Base-by-base conservation (phyloP, 768 basidiomycete species). In the Panellus pusillus region DNA sequence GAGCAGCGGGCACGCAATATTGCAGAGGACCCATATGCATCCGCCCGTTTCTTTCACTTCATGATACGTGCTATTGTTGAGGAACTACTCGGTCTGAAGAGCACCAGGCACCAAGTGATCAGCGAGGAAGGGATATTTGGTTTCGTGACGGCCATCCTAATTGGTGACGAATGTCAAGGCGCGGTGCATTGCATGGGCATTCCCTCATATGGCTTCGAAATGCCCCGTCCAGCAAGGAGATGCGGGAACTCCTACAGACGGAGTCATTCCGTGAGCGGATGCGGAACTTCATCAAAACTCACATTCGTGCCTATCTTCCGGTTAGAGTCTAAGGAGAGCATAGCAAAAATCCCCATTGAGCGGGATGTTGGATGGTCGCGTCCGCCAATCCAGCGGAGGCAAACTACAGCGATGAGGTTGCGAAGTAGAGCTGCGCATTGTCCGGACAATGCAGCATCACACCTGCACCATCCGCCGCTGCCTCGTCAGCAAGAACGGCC, bases 1-100 rank as follows among this genome's bases (percentile, higher is more conserved):
- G 39, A 55, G 0, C 12, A 58, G 29, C 61, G 72, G 0, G 65
- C 67, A 0, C n/a, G 45, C 3, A 75, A 69, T 40, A 68, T 75
- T 18, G 70, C 73, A 1, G n/a, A 24, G 0, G 71, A 77, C 50
- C 73, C 74, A 1, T 75, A 64, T 47, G 73, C 71, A 0, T 65
- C 73, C 0, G 68, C 74, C 0, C 66, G 67, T 47, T 77, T 71
- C 50, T 78, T 75, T 57, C 67, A 74, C 41, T 69, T 70, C 50
- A 62, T 71, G 18, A 67, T 76, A 15, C 42, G 47, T 0, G 58
- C 64, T 0, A 60, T 77, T 9, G 52, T 79, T 0, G 47, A 64
- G 18, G 62, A 28, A 3, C 24, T 78, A 0, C 68, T 78, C 37
- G 63, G 67, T 0, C 58, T 76, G 9, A 44, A 66, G 24, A 58